A percentile compares a stretch with the other conserved stretches of the same genome.
These are phyloP conservation scores for Phytopythium cucurbitacearum DNA, from an alignment of 352 stramenopile species.

Conservation along the genomic window DNA sequence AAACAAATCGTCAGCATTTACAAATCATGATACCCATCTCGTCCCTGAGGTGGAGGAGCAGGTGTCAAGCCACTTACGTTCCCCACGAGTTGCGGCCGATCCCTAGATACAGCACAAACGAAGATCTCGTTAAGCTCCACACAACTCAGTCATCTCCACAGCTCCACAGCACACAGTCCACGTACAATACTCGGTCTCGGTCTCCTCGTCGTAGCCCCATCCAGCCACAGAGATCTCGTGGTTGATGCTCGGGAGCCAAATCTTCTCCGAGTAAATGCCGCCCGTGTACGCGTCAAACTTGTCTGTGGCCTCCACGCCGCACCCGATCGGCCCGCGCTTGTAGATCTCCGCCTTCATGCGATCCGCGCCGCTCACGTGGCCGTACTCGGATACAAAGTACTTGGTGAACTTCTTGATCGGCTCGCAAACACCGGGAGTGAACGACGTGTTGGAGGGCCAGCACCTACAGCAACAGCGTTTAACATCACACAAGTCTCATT, in stretches of 20 bases:
- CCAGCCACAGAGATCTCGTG: constrained; percentile 89
- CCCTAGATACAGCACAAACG: constrained; percentile 30
- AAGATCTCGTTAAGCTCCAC: constrained; percentile 6
- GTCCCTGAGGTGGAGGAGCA: not conserved
- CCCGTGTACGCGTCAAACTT: constrained; percentile 80
- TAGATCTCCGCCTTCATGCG: constrained; percentile 92
- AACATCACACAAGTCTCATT: not conserved
- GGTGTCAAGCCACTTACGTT: constrained; percentile 19
- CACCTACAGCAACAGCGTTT: constrained; percentile 30
- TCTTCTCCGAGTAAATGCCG: constrained; percentile 81
- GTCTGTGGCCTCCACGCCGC: constrained; percentile 79
- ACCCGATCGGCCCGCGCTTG: constrained; percentile 88
- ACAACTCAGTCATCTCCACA: not conserved
- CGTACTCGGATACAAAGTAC: constrained; percentile 90
- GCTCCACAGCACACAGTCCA: constrained; percentile 3
- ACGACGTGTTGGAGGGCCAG: constrained; percentile 85
- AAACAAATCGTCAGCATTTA: not conserved
- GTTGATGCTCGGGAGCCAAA: constrained; percentile 82
- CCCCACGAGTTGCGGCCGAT: constrained; percentile 92
- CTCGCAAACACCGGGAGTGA: constrained; percentile 77
- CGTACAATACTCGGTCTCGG: constrained; percentile 87
- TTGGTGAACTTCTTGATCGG: constrained; percentile 85
- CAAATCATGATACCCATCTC: too few relatives aligned
- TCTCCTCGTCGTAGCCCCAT: constrained; percentile 85
- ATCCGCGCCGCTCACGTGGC: constrained; percentile 76